Base-by-base conservation (phyloP, 768 basidiomycete genomes). In the Lactarius pseudohatsudake region DNA sequence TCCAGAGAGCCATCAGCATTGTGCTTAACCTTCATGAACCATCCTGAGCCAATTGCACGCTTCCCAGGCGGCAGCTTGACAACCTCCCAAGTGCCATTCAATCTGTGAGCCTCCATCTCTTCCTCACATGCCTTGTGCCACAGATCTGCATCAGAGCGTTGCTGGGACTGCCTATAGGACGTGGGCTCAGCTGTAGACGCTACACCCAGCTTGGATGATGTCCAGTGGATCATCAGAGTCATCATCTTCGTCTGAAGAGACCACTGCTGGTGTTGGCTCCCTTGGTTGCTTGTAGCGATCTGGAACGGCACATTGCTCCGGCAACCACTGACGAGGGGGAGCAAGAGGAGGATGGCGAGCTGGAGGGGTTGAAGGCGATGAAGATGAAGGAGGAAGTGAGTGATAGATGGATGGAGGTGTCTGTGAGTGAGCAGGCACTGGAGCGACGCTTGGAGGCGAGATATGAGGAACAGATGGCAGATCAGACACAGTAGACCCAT, bases 51-150 rank as follows among this genome's bases (percentile, higher is more conserved):
- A n/a, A n/a, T n/a, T n/a, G n/a, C n/a, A n/a, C n/a, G n/a, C n/a
- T n/a, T n/a, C n/a, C n/a, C n/a, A n/a, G n/a, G n/a, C n/a, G n/a
- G n/a, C n/a, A n/a, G n/a, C n/a, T n/a, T n/a, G n/a, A n/a, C n/a
- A n/a, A n/a, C n/a, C n/a, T 56, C 55, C 55, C 55, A 56, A 8
- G 54, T 56, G 30, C 55, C 28, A 45, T 45, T 45, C 30, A 60
- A 0, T 20, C 59, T 60, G 59, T 60, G 59, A 4, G 59, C 59
- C 59, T 60, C 43, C 59, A 60, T 47, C 20, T 60, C 59, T 34
- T 60, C 59, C 13, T 60, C 18, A 41, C 22, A 70, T 0, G 57
- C 38, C 28, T 26, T 55, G 4, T 50, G 47, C 47, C 47, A 50
- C 11, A 50, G 4, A 11, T 22, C 22, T 22, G 22, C 22, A 26